Evolutionary conservation across 1,139 yeast genomes (phyloP), one percentile per base, ranked within the genome.

Genomic region (Geotrichum reessii): DNA sequence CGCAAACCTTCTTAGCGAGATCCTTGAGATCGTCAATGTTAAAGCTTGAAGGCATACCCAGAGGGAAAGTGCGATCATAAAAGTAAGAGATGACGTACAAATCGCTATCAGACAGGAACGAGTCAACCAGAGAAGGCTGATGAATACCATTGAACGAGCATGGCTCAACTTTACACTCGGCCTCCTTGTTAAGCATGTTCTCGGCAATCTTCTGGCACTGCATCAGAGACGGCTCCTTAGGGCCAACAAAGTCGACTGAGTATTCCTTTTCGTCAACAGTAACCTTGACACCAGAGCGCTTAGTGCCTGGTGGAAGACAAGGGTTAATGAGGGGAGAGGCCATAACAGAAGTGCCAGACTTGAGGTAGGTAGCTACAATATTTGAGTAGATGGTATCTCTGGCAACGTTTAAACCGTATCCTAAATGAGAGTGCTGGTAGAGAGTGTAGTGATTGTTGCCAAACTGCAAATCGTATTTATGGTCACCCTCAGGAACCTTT

Each of bases 71-170:
- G 69, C 95, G 81, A 72, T 91, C 97, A 74, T 89, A 91, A 74
- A 91, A 91, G 76, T 84, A 91, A 8, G 97, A 90, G 72, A 91
- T 88, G 46, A 90, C 82, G 71, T 78, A 91, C 80, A 91, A 79
- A 67, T 90, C 96, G 47, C 83, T 81, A 44, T 81, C 71, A 59
- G 77, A 78, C 62, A 80, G 78, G 76, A 91, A 90, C n/a, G 93
- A 82, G 64, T 78, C 81, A 50, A 83, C 83, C 65, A 91, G 77
- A 1, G 96, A 86, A n/a, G 97, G 97, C 74, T 91, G 97, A 72
- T 91, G 92, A 56, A 89, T 85, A 67, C 97, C 97, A 69, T 91
- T 91, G 79, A 91, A 90, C 1, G 96, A 89, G 74, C 97, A 91
- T 57, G 97, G 93, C 61, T 82, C 80, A 48, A 77, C 70, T 2